Percentiles rank a stretch among this genome's conserved stretches.
Conservation (phyloP, 2,329 filamentous ascomycete species). For the Colletotrichum filicis region DNA sequence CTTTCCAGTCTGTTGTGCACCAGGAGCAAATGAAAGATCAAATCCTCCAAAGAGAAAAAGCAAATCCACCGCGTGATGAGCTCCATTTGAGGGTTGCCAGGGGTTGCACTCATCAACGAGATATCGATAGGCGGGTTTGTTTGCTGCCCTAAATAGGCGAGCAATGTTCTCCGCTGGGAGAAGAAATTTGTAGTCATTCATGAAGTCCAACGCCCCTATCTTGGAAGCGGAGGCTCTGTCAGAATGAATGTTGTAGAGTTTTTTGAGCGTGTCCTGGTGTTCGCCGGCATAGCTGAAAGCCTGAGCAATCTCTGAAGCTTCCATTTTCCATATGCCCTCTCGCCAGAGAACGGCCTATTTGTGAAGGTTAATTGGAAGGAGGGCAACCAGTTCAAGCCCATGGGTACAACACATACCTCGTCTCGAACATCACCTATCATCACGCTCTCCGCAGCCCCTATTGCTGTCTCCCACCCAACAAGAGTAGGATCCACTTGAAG, state of each 20-base stretch:
- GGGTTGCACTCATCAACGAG: constrained; percentile 58
- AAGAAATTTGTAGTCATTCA: constrained; percentile 46
- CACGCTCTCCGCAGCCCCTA: constrained; percentile 47
- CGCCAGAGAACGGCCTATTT: constrained; percentile 55
- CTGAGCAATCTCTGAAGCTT: constrained; percentile 45
- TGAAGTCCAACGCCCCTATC: constrained; percentile 51
- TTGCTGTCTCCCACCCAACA: constrained; percentile 47
- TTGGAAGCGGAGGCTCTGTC: constrained; percentile 52
- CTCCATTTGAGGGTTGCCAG: constrained; percentile 56
- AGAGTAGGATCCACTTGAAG: constrained; percentile 51
- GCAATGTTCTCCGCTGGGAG: constrained; percentile 40
- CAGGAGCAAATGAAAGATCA: constrained; percentile 47
- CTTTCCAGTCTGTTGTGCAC: constrained; percentile 45
- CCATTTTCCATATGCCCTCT: constrained; percentile 51
- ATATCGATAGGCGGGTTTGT: constrained; percentile 49
- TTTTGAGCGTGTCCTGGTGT: constrained; percentile 46
- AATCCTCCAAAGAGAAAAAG: constrained; percentile 55
- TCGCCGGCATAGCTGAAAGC: constrained; percentile 44
- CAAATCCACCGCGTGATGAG: constrained; percentile 60
- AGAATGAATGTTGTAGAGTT: constrained; percentile 52
- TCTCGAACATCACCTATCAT: constrained; percentile 56
- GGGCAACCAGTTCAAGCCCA: not conserved
- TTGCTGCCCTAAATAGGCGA: constrained; percentile 30
- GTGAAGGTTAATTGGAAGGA: not conserved
- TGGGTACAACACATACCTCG: constrained; percentile 44